Conservation (phyloP, 805 yeast species). For the Candida quercuum region DNA sequence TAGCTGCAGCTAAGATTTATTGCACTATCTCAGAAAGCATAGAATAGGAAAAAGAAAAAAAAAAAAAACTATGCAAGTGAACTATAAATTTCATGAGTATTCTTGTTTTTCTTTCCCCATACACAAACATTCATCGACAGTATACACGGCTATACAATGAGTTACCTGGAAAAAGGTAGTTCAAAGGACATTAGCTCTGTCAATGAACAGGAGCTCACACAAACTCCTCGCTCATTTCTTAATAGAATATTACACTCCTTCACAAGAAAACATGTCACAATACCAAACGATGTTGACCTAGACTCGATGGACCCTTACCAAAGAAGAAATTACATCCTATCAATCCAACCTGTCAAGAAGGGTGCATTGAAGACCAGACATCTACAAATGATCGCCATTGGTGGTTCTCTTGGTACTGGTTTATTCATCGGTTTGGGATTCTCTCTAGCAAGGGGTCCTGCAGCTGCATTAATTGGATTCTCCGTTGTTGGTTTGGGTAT, state of each 20-base stretch:
- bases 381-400: slow-evolving; percentile 63
- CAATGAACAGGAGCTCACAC: not conserved
- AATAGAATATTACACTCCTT: slow-evolving; percentile 15
- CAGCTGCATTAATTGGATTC: slow-evolving; percentile 57
- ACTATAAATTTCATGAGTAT: no score
- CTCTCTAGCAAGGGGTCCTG: slow-evolving; percentile 56
- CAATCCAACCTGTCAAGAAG: slow-evolving; percentile 30
- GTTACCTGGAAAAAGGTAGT: not conserved
- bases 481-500: slow-evolving; percentile 51
- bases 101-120: not conserved
- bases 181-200: not conserved
- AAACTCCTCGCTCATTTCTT: not conserved
- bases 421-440: slow-evolving; percentile 61
- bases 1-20: no score
- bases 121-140: no score
- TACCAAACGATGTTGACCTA: slow-evolving; percentile 16
- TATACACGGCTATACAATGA: no score
- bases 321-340: slow-evolving; percentile 21
- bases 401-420: slow-evolving; percentile 72
- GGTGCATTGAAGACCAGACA: slow-evolving; percentile 48
- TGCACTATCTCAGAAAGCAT: no score
- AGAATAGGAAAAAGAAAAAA: no score
- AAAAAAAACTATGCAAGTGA: no score
- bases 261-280: slow-evolving; percentile 14
- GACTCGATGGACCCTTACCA: slow-evolving; percentile 17